A percentile compares a stretch with the other conserved stretches of the same genome.
These are phyloP conservation scores for Fusarium napiforme DNA, from an alignment of 2,329 filamentous ascomycete species.

Conservation along the genomic window DNA sequence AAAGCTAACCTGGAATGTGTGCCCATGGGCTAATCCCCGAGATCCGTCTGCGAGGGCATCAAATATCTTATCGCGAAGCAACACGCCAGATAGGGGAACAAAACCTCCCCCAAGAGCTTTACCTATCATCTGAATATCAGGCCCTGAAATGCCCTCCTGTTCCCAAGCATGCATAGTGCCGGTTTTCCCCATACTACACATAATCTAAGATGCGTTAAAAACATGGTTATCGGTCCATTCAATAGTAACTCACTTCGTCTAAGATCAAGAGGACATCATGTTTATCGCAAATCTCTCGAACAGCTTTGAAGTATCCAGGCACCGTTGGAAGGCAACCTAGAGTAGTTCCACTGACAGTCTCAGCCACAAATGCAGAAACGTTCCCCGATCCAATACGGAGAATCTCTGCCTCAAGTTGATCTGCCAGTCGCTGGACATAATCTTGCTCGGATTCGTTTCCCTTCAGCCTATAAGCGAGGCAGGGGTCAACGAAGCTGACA, in stretches of 20 bases:
- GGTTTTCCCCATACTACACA: conserved; percentile 40
- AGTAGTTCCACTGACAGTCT: conserved; percentile 7
- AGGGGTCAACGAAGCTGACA: conserved; percentile 40
- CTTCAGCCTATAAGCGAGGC: conserved; percentile 28
- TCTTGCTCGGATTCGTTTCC: conserved; percentile 38
- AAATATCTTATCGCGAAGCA: neutral
- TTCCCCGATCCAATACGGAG: neutral
- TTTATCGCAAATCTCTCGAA: neutral
- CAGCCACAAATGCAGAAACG: conserved; percentile 2
- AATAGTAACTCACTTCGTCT: neutral
- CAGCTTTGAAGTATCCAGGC: neutral
- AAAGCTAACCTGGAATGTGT: neutral
- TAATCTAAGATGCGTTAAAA: conserved; percentile 18
- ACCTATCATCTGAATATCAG: conserved; percentile 34
- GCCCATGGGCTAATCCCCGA: neutral
- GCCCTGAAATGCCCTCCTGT: conserved; percentile 30
- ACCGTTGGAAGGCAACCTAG: neutral
- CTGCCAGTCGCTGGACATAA: neutral
- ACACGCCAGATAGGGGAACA: conserved; percentile 20
- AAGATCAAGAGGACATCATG: neutral
- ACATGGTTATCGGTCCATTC: neutral
- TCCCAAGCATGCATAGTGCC: conserved; percentile 40
- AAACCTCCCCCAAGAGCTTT: conserved; percentile 33
- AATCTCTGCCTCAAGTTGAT: neutral
- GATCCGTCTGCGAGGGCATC: neutral